These are phyloP conservation scores for Lophiostoma macrostomum DNA, from an alignment of 495 filamentous ascomycete genomes.

Conservation along the genomic window DNA sequence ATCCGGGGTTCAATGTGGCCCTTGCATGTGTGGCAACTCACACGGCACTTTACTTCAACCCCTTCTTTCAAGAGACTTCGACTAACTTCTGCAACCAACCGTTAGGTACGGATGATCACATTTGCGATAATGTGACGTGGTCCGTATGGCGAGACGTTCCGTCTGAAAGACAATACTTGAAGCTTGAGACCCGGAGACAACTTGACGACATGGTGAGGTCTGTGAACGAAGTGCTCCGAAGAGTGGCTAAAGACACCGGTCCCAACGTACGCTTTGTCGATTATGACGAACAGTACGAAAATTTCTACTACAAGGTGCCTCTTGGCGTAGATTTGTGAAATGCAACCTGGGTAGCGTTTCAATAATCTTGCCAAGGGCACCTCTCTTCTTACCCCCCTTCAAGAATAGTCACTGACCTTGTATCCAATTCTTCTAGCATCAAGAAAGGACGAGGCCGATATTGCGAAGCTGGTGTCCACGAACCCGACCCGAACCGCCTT, in stretches of 20 bases:
- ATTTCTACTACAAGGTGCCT: too few species aligned
- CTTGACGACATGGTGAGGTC: slow-evolving; percentile 15
- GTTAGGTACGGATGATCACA: slow-evolving; percentile 17
- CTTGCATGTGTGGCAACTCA: too few species aligned
- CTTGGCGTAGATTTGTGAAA: too few species aligned
- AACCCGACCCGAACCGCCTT: slow-evolving; percentile 22
- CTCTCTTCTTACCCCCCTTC: too few species aligned
- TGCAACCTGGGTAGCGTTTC: too few species aligned
- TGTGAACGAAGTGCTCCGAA: slow-evolving; percentile 15
- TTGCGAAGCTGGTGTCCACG: slow-evolving; percentile 22
- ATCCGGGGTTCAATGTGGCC: too few species aligned
- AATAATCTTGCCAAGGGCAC: too few species aligned
- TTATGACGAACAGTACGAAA: slow-evolving; percentile 17
- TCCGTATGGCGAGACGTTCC: slow-evolving; percentile 15
- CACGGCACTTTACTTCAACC: too few species aligned
- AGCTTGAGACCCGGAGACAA: neutral
- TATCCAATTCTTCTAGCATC: too few species aligned
- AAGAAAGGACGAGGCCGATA: slow-evolving; percentile 14
- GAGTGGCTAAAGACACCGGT: slow-evolving; percentile 6
- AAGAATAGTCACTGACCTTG: too few species aligned
- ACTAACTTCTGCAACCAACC: too few species aligned
- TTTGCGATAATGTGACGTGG: slow-evolving; percentile 28
- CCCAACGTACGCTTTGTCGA: slow-evolving; percentile 21
- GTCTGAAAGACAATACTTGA: slow-evolving; percentile 16
- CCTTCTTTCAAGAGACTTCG: too few species aligned